Base-by-base conservation (phyloP, 1,139 yeast species). In the Scheffersomyces lignicola region DNA sequence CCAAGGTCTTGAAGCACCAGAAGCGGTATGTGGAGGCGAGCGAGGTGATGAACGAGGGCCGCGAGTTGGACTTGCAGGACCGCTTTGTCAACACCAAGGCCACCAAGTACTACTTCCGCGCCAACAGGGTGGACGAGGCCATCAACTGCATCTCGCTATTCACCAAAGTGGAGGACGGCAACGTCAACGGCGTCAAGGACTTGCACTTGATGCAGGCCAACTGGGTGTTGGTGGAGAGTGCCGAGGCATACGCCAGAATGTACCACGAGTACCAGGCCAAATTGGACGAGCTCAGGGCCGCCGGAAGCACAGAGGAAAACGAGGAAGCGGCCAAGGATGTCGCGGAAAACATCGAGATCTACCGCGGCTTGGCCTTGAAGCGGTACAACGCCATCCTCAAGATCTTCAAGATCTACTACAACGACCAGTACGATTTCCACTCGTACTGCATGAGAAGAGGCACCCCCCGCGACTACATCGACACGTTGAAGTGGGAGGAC, bases 391-490 rank as follows among this genome's bases (percentile, higher is more conserved):
- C 89, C 1, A 73, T 89, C 22, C 66, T 80, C 35, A 78, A 80
- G 41, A 75, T 84, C 20, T 88, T 81, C 60, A 73, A 78, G 33
- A 85, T 79, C 38, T 88, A 82, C 60, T 76, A 69, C 54, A 78
- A 78, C 42, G 98, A 94, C 54, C 97, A 92, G 62, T 76, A 84
- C 48, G 99, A 92, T 56, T 92, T 92, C 80, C 98, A 92, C 58
- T 82, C 85, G 30, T 92, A 88, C 59, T 84, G 96, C 56, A 78
- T 87, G 71, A 79, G 97, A 62, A 80, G 84, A 49, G 97, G 97
- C 11, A 87, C 97, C 4, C 83, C 94, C 18, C 74, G 95, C 43
- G 83, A 92, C 16, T 92, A 92, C 53, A 49, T 86, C 24, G 81
- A 79, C 18, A 78, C 86, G 70, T 49, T 90, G 36, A 61, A 68